Evolutionary conservation across 768 basidiomycete genomes (phyloP).

Genomic region (Pisolithus microcarpus): DNA sequence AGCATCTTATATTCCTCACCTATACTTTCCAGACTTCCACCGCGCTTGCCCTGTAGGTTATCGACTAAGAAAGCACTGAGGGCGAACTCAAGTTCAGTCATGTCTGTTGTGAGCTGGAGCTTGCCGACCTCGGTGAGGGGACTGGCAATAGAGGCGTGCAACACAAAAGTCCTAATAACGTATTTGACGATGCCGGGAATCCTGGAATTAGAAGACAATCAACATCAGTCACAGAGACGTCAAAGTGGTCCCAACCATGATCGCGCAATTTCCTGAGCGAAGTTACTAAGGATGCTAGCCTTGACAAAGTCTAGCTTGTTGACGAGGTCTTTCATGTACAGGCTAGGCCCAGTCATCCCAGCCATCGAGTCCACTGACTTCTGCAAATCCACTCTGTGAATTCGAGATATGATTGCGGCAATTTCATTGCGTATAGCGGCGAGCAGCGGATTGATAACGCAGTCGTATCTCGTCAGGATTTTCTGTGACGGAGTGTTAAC

Average conservation of each 20-base stretch:
- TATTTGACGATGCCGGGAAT: slow-evolving; percentile 62
- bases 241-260: slow-evolving; percentile 50
- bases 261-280: slow-evolving; percentile 63
- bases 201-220: slow-evolving; percentile 33
- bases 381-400: slow-evolving; percentile 82
- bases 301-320: slow-evolving; percentile 85
- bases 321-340: slow-evolving; percentile 87
- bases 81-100: slow-evolving; percentile 94
- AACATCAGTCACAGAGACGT: background rate
- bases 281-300: slow-evolving; percentile 66
- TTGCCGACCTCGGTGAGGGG: slow-evolving; percentile 91
- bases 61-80: slow-evolving; percentile 71
- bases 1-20: slow-evolving; percentile 85
- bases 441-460: slow-evolving; percentile 55
- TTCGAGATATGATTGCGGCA: slow-evolving; percentile 65
- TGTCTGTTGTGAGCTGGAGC: slow-evolving; percentile 89
- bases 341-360: slow-evolving; percentile 47
- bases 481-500: slow-evolving; percentile 32
- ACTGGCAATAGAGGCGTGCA: slow-evolving; percentile 89
- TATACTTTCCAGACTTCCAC: slow-evolving; percentile 61
- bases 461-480: slow-evolving; percentile 44
- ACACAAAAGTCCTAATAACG: slow-evolving; percentile 77
- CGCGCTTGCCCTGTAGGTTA: slow-evolving; percentile 48
- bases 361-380: slow-evolving; percentile 61
- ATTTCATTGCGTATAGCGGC: slow-evolving; percentile 74